Evolutionary conservation across 2,329 filamentous ascomycete genomes (phyloP), one percentile per base, ranked within the genome.

Genomic region (Fusarium coffeatum): DNA sequence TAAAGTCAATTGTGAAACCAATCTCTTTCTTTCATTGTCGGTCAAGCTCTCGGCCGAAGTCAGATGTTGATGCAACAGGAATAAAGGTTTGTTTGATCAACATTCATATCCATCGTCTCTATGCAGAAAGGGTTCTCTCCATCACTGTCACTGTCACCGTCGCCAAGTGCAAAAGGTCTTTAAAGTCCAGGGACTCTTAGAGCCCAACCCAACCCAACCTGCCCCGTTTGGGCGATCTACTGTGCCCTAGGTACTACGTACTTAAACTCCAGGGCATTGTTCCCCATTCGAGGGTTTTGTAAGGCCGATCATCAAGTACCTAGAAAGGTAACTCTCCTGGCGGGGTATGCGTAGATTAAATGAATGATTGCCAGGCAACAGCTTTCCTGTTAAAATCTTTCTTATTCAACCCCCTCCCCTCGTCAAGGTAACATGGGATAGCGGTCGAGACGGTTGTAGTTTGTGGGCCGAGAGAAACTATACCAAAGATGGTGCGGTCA

Each of bases 261-360:
- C n/a, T n/a, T n/a, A n/a, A 59, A 53, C 48, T 28, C 28, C 15
- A 34, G 16, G 9, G 30, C 48, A 68, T 50, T 43, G 32, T 61
- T 68, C 40, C 68, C 67, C 55, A 57, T 72, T 74, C 41, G 59
- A 75, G 69, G 49, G 20, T 56, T 62, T 56, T 54, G 45, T 13
- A 37, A 59, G 50, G 69, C 25, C 67, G 73, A 75, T 75, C 73
- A 50, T 72, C 68, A 37, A 37, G 16, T 37, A 28, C 28, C 28
- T 30, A 37, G 9, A 9, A 18, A 74, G 74, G 62, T 51, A 51
- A 40, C 48, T 75, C 37, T 61, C 51, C 60, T 56, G 46, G 50
- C 57, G 55, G 68, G 30, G 48, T 53, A 59, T 30, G 47, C 25
- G 42, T 20, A 30, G 22, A 22, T 45, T 28, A n/a, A 25, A 41